Evolutionary conservation across 2,329 filamentous ascomycete genomes (phyloP).

Genomic region (Tympanopsis confertula): DNA sequence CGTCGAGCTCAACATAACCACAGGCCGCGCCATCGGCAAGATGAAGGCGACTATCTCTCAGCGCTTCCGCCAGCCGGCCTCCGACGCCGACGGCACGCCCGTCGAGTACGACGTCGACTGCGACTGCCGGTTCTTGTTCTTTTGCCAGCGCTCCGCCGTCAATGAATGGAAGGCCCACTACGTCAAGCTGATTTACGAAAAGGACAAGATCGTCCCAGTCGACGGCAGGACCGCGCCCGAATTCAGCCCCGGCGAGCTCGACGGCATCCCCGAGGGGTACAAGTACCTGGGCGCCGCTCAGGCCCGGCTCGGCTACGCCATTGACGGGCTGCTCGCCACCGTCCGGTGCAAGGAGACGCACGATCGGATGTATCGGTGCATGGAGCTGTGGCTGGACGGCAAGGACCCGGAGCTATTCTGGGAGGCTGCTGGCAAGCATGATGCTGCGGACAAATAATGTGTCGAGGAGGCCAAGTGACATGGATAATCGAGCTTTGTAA

Average conservation of each 20-base stretch:
- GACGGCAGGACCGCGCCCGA: slow-evolving; percentile 24
- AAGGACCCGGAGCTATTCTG: slow-evolving; percentile 4
- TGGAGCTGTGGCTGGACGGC: slow-evolving; percentile 26
- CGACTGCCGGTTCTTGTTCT: slow-evolving; percentile 36
- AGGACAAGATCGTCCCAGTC: slow-evolving; percentile 34
- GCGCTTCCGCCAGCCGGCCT: slow-evolving; percentile 22
- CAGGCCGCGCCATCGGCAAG: slow-evolving; percentile 32
- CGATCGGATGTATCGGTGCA: slow-evolving; percentile 28
- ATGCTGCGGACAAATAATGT: no score
- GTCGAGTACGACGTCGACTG: slow-evolving; percentile 34
- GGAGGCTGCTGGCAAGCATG: no score
- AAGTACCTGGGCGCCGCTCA: slow-evolving; percentile 33
- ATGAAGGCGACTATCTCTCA: slow-evolving; percentile 43
- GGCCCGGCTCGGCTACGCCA: slow-evolving; percentile 28
- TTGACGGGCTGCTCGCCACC: slow-evolving; percentile 27
- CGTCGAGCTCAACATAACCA: slow-evolving; percentile 26
- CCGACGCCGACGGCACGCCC: slow-evolving; percentile 11
- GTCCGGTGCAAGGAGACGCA: slow-evolving; percentile 19
- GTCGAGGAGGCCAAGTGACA: no score
- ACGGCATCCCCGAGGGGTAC: slow-evolving; percentile 29
- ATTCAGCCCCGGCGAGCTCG: slow-evolving; percentile 24
- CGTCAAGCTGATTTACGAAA: slow-evolving; percentile 36
- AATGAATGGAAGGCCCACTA: slow-evolving; percentile 26
- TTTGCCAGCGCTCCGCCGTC: slow-evolving; percentile 14
- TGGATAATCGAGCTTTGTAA: no score